These are phyloP conservation scores for Multifurca ochricompacta DNA, from an alignment of 768 basidiomycete species.

Conservation along the genomic window DNA sequence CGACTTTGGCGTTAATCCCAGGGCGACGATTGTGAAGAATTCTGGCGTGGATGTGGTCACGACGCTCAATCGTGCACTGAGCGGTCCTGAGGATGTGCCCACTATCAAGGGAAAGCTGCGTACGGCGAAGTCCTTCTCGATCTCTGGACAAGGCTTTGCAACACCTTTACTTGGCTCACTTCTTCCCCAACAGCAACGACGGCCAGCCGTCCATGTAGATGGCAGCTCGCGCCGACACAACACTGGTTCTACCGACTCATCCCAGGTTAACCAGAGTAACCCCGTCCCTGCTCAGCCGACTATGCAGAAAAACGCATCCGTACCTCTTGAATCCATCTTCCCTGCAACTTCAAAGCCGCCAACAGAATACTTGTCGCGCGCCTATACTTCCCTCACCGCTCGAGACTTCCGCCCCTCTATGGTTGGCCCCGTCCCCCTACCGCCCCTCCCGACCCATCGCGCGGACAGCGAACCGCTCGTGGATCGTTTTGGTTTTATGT, in stretches of 20 bases:
- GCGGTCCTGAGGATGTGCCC: conserved; percentile 11
- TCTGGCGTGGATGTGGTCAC: conserved; percentile 38
- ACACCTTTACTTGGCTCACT: conserved; percentile 58
- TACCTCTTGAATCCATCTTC: conserved; percentile 77
- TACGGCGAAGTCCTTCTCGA: conserved; percentile 40
- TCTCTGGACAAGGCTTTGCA: conserved; percentile 32
- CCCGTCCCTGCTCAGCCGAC: conserved; percentile 23
- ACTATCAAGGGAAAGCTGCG: conserved; percentile 10
- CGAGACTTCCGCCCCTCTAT: conserved; percentile 70
- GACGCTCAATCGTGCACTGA: conserved; percentile 25
- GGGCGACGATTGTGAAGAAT: conserved; percentile 18
- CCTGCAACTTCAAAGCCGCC: conserved; percentile 74
- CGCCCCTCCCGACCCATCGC: conserved; percentile 43
- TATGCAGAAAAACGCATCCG: conserved; percentile 33
- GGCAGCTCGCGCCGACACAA: conserved; percentile 12
- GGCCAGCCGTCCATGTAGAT: conserved; percentile 28
- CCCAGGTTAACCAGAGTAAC: conserved; percentile 7
- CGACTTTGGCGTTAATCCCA: conserved; percentile 5
- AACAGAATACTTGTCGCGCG: conserved; percentile 72
- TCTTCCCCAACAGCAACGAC: conserved; percentile 44
- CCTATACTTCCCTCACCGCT: conserved; percentile 65
- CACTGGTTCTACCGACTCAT: conserved; percentile 1
- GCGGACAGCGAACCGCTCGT: conserved; percentile 58
- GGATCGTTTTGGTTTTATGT: conserved; percentile 88
- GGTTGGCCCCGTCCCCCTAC: conserved; percentile 49